These are phyloP conservation scores for Cercospora sesami DNA, from an alignment of 2,329 filamentous ascomycete genomes.

Conservation along the genomic window DNA sequence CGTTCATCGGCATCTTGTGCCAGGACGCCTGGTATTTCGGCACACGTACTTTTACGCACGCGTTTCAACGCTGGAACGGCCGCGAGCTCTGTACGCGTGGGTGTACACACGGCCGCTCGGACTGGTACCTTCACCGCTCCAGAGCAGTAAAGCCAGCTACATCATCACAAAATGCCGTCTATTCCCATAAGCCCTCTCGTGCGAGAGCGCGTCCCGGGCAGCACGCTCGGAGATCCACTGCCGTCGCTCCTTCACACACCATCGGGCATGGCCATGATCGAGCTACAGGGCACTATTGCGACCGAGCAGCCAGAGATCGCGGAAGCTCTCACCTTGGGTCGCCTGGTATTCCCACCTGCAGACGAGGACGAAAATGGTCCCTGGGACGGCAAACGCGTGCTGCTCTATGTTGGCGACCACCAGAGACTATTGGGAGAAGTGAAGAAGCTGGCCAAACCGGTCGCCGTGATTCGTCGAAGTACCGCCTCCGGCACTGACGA, in stretches of 20 bases:
- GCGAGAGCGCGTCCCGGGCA: neutral
- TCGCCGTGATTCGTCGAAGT: slow-evolving; percentile 73
- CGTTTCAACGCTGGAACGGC: neutral
- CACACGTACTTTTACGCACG: neutral
- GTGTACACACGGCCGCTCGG: neutral
- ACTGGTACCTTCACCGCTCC: neutral
- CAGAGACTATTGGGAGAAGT: slow-evolving; percentile 88
- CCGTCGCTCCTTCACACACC: slow-evolving; percentile 86
- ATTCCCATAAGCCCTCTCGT: slow-evolving; percentile 1
- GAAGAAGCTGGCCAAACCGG: slow-evolving; percentile 75
- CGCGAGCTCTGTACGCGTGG: neutral
- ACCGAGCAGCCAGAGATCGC: slow-evolving; percentile 52
- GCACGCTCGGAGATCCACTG: slow-evolving; percentile 56
- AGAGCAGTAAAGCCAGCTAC: neutral
- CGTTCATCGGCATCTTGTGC: neutral
- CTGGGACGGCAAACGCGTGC: slow-evolving; percentile 83
- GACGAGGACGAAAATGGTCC: slow-evolving; percentile 63
- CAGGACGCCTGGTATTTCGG: neutral
- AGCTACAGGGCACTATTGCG: slow-evolving; percentile 90
- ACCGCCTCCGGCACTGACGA: slow-evolving; percentile 32
- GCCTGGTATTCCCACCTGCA: slow-evolving; percentile 69
- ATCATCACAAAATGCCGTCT: slow-evolving; percentile 1
- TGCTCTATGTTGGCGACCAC: slow-evolving; percentile 84
- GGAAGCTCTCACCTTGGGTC: slow-evolving; percentile 61
- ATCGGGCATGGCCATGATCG: slow-evolving; percentile 81